A percentile compares a stretch with the other conserved stretches of the same genome.
phyloP scores from a whole-genome alignment of 2,329 filamentous ascomycete genomes.

The Penicillium sp. region DNA sequence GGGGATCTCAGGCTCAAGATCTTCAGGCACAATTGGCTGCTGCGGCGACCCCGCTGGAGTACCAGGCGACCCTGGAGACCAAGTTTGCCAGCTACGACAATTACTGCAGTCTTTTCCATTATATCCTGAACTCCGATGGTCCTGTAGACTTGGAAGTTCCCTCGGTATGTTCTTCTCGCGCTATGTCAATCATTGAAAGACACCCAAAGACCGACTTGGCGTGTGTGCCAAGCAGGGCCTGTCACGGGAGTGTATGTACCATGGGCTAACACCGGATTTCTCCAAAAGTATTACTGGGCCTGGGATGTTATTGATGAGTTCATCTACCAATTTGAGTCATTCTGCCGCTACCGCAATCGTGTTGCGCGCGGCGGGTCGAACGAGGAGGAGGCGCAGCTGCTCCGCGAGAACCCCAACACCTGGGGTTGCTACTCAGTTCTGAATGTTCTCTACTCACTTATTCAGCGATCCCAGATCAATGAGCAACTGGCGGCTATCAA shows the following conservation, averaged over 20 bases:
- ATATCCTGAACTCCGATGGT: constrained; percentile 98
- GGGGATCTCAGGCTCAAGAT: constrained; percentile 74
- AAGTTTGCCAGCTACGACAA: constrained; percentile 99
- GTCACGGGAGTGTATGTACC: neutral
- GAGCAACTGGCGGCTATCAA: constrained; percentile 95
- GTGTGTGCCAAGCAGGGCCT: constrained; percentile 2
- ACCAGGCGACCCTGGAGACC: constrained; percentile 88
- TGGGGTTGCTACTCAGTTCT: constrained; percentile 99
- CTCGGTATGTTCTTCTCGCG: constrained; percentile 60
- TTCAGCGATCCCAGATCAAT: constrained; percentile 95
- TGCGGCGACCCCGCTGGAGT: constrained; percentile 91
- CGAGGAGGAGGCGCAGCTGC: constrained; percentile 83
- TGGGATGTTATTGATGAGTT: constrained; percentile 99
- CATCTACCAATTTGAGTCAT: constrained; percentile 99
- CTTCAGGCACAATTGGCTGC: constrained; percentile 87
- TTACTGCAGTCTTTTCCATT: constrained; percentile 99
- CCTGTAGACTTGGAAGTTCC: constrained; percentile 95
- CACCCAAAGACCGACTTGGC: constrained; percentile 16
- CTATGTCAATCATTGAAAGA: constrained; percentile 4
- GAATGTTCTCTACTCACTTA: constrained; percentile 98
- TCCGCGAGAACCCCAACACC: constrained; percentile 95
- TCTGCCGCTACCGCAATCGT: constrained; percentile 92
- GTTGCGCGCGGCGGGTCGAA: constrained; percentile 75
- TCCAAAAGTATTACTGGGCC: constrained; percentile 85
- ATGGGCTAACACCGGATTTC: constrained; percentile 11